Base-by-base conservation (phyloP, 139 green algal genomes). In the Protoeuglena noctilucae region DNA sequence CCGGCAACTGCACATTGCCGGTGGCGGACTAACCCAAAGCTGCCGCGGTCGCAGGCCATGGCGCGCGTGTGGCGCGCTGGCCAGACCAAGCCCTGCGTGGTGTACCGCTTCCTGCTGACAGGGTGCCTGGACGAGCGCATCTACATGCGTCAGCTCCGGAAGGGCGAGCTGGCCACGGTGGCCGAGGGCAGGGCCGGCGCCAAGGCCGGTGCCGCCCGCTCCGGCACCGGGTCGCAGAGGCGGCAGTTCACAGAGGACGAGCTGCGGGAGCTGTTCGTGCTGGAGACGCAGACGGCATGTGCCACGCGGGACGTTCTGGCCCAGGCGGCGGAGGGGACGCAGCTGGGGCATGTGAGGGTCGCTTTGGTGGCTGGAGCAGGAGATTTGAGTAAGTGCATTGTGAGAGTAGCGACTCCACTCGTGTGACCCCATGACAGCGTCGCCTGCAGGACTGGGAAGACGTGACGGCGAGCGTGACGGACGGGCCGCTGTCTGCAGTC, bases 111-210 rank as follows among this genome's bases (percentile, higher is more conserved):
- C 24, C 65, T 94, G 0, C 78, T 71, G 3, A 82, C 80, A 9
- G 70, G 64, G 58, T n/a, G 14, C 41, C 22, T 94, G 1, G 85
- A 94, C 52, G 85, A 93, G 56, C 89, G 87, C 64, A 72, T 93
- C n/a, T 94, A 82, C 55, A 82, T 93, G 68, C 65, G 84, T 2
- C 85, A 93, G 70, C 63, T 80, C 6, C 62, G 77, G 65, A 89
- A 93, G 66, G 65, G 63, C 1, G 72, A 82, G 57, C 60, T 89
- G 3, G 69, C 77, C 2, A 54, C 43, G 28, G 49, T 60, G 14
- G 63, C 71, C 59, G 43, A 65, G 52, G 48, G 45, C 14, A 5
- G 26, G 1, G 63, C 43, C 27, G 62, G 51, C 52, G 21, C 17
- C 4, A 16, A n/a, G 51, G 49, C 26, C 26, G 55, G 30, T 24